These are phyloP conservation scores for Sphaerulina populicola DNA, from an alignment of 2,329 filamentous ascomycete genomes.

Conservation along the genomic window DNA sequence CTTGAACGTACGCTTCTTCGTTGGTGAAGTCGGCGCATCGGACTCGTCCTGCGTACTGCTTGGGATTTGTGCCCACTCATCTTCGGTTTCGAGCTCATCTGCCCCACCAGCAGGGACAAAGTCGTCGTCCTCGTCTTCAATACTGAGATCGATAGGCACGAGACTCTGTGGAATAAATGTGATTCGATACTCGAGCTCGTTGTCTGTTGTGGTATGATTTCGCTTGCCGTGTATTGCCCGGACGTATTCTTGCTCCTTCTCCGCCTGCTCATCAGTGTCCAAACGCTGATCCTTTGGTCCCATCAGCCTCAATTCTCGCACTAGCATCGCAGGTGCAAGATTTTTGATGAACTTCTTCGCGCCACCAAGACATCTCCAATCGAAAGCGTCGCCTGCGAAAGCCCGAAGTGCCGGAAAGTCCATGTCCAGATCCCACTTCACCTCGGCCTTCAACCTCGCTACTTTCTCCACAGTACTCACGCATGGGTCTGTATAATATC, in stretches of 20 bases:
- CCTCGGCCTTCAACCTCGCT: conserved; percentile 44
- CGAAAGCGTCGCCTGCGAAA: conserved; percentile 72
- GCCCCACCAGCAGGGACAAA: conserved; percentile 34
- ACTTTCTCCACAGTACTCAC: conserved; percentile 59
- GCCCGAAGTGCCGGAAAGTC: conserved; percentile 60
- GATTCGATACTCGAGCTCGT: conserved; percentile 66
- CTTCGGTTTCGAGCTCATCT: conserved; percentile 31
- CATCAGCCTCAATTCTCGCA: conserved; percentile 46
- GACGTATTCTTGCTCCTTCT: conserved; percentile 49
- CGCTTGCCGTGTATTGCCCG: conserved; percentile 60
- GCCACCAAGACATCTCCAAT: conserved; percentile 71
- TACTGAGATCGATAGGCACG: conserved; percentile 66
- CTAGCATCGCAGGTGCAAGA: conserved; percentile 66
- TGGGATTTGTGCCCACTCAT: conserved; percentile 16
- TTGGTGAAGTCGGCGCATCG: conserved; percentile 33
- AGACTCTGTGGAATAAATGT: conserved; percentile 68
- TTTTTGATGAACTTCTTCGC: conserved; percentile 78
- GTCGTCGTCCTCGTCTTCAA: conserved; percentile 59
- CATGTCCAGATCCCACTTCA: conserved; percentile 56
- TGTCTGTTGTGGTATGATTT: conserved; percentile 65
- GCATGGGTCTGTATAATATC: conserved; percentile 80
- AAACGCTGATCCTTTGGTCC: conserved; percentile 17
- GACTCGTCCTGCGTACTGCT: conserved; percentile 25
- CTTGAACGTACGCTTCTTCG: conserved; percentile 39
- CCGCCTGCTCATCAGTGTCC: conserved; percentile 35